Conservation (phyloP, 2,329 filamentous ascomycete genomes). For the Trichoderma harzianum region DNA sequence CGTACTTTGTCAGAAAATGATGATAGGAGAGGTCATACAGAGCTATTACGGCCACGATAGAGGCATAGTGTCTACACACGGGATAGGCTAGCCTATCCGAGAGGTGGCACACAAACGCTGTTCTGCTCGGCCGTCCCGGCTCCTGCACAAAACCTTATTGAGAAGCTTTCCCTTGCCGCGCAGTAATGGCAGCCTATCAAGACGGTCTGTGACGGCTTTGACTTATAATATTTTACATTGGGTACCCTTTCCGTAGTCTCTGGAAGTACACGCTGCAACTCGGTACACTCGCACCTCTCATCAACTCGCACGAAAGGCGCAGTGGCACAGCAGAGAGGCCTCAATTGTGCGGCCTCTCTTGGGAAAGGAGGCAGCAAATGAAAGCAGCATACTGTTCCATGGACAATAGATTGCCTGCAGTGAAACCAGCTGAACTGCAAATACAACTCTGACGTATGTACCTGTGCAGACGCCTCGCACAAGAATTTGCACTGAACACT, state of each 20-base stretch:
- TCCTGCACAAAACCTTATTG: conserved; percentile 1
- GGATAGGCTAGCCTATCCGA: not conserved
- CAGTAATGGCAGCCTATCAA: not conserved
- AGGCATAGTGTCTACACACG: not conserved
- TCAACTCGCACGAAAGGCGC: not conserved
- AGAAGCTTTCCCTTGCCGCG: not conserved
- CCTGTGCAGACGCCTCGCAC: not conserved
- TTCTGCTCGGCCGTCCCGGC: conserved; percentile 6
- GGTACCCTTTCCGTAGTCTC: not conserved
- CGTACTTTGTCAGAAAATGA: too few species aligned
- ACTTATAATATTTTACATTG: not conserved
- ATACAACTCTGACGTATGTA: conserved; percentile 2
- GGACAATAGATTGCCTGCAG: not conserved
- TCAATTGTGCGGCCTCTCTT: not conserved
- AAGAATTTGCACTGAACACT: not conserved
- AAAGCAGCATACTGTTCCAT: not conserved
- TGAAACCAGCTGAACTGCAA: conserved; percentile 6
- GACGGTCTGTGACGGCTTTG: not conserved
- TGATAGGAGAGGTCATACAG: not conserved
- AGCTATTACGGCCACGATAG: not conserved
- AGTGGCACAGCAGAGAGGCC: not conserved
- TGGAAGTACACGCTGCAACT: not conserved
- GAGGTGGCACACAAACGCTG: not conserved
- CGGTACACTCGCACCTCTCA: not conserved
- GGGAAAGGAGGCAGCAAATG: not conserved